Evolutionary conservation across 1,139 yeast genomes (phyloP).

Genomic region (Zygoascus meyerae): DNA sequence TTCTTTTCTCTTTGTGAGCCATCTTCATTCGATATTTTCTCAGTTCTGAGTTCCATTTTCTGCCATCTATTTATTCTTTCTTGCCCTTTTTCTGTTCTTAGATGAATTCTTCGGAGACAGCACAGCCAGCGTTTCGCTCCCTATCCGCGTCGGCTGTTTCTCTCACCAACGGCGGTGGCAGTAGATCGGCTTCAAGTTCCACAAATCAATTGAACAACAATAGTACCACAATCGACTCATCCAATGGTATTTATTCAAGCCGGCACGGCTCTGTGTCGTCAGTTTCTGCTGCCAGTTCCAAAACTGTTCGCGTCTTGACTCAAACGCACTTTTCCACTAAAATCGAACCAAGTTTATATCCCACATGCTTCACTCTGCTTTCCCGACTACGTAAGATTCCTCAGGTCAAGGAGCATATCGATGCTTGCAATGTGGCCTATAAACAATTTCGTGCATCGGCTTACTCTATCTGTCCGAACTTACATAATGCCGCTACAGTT

Average conservation of each 20-base stretch:
- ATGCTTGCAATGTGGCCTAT: slow-evolving; percentile 32
- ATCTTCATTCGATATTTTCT: too few relatives aligned
- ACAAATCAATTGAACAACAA: background rate
- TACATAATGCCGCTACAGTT: slow-evolving; percentile 60
- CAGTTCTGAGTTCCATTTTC: background rate
- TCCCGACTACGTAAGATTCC: slow-evolving; percentile 56
- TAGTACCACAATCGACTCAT: background rate
- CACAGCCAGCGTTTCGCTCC: slow-evolving; percentile 1
- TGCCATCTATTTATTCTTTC: background rate
- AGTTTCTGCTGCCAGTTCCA: slow-evolving; percentile 1
- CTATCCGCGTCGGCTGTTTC: slow-evolving; percentile 4
- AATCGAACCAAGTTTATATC: slow-evolving; percentile 66
- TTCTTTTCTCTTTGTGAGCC: too few relatives aligned
- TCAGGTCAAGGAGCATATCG: slow-evolving; percentile 67
- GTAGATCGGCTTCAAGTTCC: background rate
- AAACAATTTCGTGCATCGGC: slow-evolving; percentile 14
- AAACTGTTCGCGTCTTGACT: slow-evolving; percentile 9
- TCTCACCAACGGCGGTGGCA: background rate
- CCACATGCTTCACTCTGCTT: slow-evolving; percentile 58
- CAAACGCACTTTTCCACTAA: slow-evolving; percentile 57
- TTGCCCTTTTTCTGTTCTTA: background rate
- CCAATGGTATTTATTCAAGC: background rate
- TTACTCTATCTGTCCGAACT: slow-evolving; percentile 56
- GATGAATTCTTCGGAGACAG: background rate
- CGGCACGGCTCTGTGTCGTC: slow-evolving; percentile 7